Evolutionary conservation across 257 asterid species (phyloP).

Genomic region (Solanum virginianum): DNA sequence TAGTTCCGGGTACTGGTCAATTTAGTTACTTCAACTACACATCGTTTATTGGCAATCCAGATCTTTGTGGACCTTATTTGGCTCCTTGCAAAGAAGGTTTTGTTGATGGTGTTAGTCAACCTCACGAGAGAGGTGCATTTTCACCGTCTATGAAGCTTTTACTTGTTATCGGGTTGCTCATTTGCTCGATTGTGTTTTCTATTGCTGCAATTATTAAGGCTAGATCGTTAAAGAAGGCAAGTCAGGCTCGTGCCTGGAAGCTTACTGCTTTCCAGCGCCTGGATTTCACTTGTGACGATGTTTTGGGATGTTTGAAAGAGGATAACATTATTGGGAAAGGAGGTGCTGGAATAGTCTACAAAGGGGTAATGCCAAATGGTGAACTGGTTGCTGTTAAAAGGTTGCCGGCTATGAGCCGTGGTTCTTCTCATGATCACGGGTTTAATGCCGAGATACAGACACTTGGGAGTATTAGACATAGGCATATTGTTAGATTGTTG

Average conservation of each 20-base stretch:
- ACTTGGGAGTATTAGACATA: conserved; percentile 15
- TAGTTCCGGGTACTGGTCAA: conserved; percentile 88
- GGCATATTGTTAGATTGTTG: conserved; percentile 14
- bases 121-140: conserved; percentile 43
- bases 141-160: conserved; percentile 80
- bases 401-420: conserved; percentile 8
- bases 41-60: conserved; percentile 71
- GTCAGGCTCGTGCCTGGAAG: conserved; percentile 82
- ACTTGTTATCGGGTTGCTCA: conserved; percentile 68
- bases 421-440: conserved; percentile 20
- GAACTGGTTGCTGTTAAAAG: conserved; percentile 15
- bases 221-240: conserved; percentile 60
- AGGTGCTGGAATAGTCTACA: conserved; percentile 92
- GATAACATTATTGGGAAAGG: conserved; percentile 93
- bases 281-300: conserved; percentile 83
- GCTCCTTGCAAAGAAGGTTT: conserved; percentile 74
- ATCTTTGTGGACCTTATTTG: conserved; percentile 86
- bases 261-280: conserved; percentile 89
- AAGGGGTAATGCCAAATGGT: conserved; percentile 29
- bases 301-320: conserved; percentile 67
- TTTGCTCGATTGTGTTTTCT: conserved; percentile 80
- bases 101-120: conserved; percentile 32
- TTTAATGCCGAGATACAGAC: conserved; percentile 20
- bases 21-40: conserved; percentile 85
- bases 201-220: conserved; percentile 83